These are phyloP conservation scores for Nicotiana undulata DNA, from an alignment of 257 asterid species.

Conservation along the genomic window DNA sequence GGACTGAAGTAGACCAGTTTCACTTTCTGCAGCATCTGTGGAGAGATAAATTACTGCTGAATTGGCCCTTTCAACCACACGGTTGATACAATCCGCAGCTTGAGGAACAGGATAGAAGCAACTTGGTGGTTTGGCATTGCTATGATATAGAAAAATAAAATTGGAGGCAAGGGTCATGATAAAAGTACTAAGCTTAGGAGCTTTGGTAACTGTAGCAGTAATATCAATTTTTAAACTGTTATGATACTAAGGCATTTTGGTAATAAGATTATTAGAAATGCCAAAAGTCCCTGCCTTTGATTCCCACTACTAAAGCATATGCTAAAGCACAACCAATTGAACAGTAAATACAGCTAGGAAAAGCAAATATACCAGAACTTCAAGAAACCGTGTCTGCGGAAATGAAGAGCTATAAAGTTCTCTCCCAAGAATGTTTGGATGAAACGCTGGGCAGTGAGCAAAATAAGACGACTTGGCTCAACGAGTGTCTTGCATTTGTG, in stretches of 20 bases:
- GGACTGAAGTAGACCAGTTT: constrained; percentile 83
- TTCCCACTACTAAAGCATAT: neutral
- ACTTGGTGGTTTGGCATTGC: constrained; percentile 80
- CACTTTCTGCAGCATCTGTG: constrained; percentile 95
- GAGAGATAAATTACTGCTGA: constrained; percentile 84
- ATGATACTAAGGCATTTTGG: neutral
- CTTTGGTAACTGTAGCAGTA: neutral
- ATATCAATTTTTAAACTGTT: neutral
- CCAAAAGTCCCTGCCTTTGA: neutral
- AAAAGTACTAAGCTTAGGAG: neutral
- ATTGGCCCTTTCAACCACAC: constrained; percentile 61
- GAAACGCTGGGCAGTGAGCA: constrained; percentile 94
- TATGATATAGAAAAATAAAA: constrained; percentile 24
- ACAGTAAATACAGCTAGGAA: constrained; percentile 1
- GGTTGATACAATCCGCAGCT: constrained; percentile 91
- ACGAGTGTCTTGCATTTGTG: constrained; percentile 76
- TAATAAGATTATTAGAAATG: neutral
- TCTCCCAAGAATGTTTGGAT: constrained; percentile 88
- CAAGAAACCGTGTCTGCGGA: constrained; percentile 95
- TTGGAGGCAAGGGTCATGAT: constrained; percentile 2
- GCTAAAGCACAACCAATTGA: neutral
- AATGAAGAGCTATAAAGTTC: constrained; percentile 85
- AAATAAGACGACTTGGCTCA: constrained; percentile 82
- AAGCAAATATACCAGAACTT: constrained; percentile 68
- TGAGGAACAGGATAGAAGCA: constrained; percentile 97